These are phyloP conservation scores for Ogataea kodamae DNA, from an alignment of 805 yeast species.

Conservation along the genomic window DNA sequence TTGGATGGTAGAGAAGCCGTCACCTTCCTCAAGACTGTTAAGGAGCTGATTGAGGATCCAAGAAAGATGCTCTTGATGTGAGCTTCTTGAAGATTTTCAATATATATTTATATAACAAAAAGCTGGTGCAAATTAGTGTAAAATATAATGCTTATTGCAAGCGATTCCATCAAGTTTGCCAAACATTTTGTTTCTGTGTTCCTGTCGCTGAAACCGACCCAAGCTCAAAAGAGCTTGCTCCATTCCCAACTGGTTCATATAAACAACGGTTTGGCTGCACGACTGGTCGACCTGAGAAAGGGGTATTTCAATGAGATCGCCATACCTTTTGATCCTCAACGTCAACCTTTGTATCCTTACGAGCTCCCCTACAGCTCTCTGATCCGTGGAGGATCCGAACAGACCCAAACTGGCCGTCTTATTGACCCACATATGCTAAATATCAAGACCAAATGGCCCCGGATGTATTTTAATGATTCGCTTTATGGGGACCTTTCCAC, in stretches of 20 bases:
- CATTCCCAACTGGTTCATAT: slow-evolving; percentile 13
- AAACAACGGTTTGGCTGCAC: slow-evolving; percentile 15
- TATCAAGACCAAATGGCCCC: slow-evolving; percentile 23
- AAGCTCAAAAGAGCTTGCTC: slow-evolving; percentile 14
- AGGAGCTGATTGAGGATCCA: slow-evolving; percentile 98
- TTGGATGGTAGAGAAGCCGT: slow-evolving; percentile 99
- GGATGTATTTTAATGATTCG: slow-evolving; percentile 16
- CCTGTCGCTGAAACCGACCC: slow-evolving; percentile 17
- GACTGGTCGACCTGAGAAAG: slow-evolving; percentile 18
- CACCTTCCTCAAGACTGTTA: slow-evolving; percentile 88
- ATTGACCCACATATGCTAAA: slow-evolving; percentile 22
- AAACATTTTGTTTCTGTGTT: slow-evolving; percentile 15
- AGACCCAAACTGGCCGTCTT: slow-evolving; percentile 14
- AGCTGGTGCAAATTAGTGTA: too few relatives aligned
- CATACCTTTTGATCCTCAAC: slow-evolving; percentile 16
- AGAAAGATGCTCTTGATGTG: slow-evolving; percentile 83
- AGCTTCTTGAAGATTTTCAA: too few relatives aligned
- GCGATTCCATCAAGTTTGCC: slow-evolving; percentile 1
- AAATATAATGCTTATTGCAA: slow-evolving; percentile 5
- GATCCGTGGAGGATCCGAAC: slow-evolving; percentile 21
- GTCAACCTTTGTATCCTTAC: slow-evolving; percentile 15
- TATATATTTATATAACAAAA: too few relatives aligned
- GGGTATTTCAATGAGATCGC: slow-evolving; percentile 23
- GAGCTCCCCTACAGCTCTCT: slow-evolving; percentile 26
- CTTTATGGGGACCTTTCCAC: slow-evolving; percentile 14